Evolutionary conservation across 345 rosid species (phyloP).

Genomic region (Pelargonium nanum): DNA sequence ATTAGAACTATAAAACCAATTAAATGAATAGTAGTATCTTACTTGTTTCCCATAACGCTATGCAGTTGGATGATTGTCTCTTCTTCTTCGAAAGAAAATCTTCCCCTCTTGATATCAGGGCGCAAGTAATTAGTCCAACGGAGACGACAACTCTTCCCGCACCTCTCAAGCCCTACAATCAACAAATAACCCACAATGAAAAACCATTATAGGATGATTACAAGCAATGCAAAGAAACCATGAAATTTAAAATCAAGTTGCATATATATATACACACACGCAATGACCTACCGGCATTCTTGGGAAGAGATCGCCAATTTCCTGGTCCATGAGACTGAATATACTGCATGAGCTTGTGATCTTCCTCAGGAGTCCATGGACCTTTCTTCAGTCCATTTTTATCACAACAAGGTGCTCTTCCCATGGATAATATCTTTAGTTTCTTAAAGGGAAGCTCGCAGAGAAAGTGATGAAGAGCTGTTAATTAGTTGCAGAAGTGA

Average conservation of each 20-base stretch:
- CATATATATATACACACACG: not conserved
- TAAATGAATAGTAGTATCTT: slow-evolving; percentile 5
- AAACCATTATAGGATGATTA: too few relatives aligned
- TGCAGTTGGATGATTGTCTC: slow-evolving; percentile 86
- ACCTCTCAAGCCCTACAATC: slow-evolving; percentile 65
- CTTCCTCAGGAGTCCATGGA: slow-evolving; percentile 81
- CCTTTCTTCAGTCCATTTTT: slow-evolving; percentile 77
- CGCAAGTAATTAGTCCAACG: slow-evolving; percentile 95
- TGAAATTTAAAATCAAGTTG: too few relatives aligned
- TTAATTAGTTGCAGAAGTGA: not conserved
- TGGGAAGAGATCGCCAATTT: slow-evolving; percentile 69
- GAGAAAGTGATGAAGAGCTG: not conserved
- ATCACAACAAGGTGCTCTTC: slow-evolving; percentile 78
- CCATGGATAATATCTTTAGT: slow-evolving; percentile 23
- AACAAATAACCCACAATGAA: not conserved
- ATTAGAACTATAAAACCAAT: not conserved
- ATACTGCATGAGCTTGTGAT: slow-evolving; percentile 44
- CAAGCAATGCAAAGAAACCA: not conserved
- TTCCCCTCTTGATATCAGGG: slow-evolving; percentile 91
- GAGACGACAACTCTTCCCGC: slow-evolving; percentile 96
- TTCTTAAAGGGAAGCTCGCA: not conserved
- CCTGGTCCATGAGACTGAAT: slow-evolving; percentile 60
- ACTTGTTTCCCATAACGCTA: slow-evolving; percentile 86
- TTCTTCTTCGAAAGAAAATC: slow-evolving; percentile 93
- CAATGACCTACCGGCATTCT: slow-evolving; percentile 49